Conservation (phyloP, 176 grass and related monocot species). For the Rhynchospora tenuis region DNA sequence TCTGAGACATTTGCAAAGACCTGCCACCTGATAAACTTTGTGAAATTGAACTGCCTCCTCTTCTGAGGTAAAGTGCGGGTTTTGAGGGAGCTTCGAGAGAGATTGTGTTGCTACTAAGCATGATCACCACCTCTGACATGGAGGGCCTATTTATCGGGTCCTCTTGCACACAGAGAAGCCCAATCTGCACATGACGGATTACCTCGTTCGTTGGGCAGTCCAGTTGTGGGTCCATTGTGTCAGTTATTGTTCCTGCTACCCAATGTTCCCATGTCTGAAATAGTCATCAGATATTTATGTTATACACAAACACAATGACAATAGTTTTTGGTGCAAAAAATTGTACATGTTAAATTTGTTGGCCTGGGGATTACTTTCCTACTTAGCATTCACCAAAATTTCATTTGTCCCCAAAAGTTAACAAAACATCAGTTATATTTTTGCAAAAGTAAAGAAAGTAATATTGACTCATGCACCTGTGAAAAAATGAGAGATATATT, state of each 20-base stretch:
- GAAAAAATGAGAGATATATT: neutral
- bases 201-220: slow-evolving; percentile 30
- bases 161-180: slow-evolving; percentile 60
- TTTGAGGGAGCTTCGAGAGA: slow-evolving; percentile 36
- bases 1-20: neutral
- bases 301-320: neutral
- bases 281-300: neutral
- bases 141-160: slow-evolving; percentile 37
- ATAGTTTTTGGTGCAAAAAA: neutral
- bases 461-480: neutral
- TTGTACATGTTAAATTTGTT: neutral
- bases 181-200: slow-evolving; percentile 39
- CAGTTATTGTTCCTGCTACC: slow-evolving; percentile 29
- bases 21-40: neutral
- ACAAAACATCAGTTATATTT: neutral
- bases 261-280: slow-evolving; percentile 54
- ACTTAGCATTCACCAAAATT: neutral
- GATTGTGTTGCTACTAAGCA: slow-evolving; percentile 38
- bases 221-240: slow-evolving; percentile 34
- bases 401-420: neutral
- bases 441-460: neutral
- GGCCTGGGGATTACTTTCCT: no score
- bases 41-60: neutral
- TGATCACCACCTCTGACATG: slow-evolving; percentile 45
- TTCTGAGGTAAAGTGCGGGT: slow-evolving; percentile 35